Base-by-base conservation (phyloP, 306 rosid species). In the Mimosa bimucronata region DNA sequence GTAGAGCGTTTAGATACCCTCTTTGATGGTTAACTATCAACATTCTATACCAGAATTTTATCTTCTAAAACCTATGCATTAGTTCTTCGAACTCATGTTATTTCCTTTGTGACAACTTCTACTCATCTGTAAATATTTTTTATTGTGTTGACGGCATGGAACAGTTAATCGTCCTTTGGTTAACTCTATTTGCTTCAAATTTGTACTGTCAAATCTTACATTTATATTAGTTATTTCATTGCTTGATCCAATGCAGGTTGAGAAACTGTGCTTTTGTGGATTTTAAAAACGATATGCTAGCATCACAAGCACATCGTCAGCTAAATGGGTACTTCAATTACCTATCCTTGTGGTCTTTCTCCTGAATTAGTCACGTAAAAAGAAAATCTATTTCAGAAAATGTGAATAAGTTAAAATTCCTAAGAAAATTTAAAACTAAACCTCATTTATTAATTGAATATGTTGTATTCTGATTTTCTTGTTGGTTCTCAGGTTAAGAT, bases 251-350 rank as follows among this genome's bases (percentile, higher is more conserved):
- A 23, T 73, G 52, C 85, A 93, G 97, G 85, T 45, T 93, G 85
- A 93, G 84, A 69, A 93, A 93, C 81, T 88, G 91, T 75, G 98
- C 97, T 48, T 93, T 90, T 79, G 90, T 81, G 66, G 97, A 91
- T 86, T 93, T 93, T 76, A 83, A 79, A 83, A 88, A 81, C 77
- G 93, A 91, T 66, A 88, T 86, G 37, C 76, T 85, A 78, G 98
- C 98, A 1, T 85, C 87, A 69, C 93, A 90, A 79, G 98, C 97
- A 1, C 94, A 86, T 18, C 89, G 86, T n/a, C 93, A 87, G 79
- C 83, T 93, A 18, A 88, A 93, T 78, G 98, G 98, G 94, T 82
- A 80, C n/a, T 73, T 8, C n/a, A 7, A 7, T 28, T 6, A 7
- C 41, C 74, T 44, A 74, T 4, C 16, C 50, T 77, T 77, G 68